These are phyloP conservation scores for Lachancea lanzarotensis DNA, from an alignment of 805 yeast genomes.

Conservation along the genomic window DNA sequence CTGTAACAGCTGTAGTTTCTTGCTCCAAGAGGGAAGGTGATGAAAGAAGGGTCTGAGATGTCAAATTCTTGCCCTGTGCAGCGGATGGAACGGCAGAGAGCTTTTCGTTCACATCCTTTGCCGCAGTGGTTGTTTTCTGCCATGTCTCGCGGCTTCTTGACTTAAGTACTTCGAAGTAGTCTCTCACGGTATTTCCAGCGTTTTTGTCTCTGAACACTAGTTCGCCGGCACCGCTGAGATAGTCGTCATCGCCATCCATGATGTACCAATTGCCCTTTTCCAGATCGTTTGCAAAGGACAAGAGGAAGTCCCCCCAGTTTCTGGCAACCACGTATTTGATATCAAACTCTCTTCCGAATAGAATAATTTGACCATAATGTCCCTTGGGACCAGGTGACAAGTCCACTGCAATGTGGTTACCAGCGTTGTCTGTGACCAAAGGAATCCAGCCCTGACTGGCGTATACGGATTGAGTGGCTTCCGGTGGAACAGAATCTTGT, in stretches of 20 bases:
- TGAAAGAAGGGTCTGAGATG: not conserved
- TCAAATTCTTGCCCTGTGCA: not conserved
- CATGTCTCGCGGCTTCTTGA: conserved; percentile 11
- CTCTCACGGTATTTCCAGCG: conserved; percentile 41
- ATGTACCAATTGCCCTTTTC: conserved; percentile 77
- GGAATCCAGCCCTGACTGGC: conserved; percentile 95
- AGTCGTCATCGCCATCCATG: conserved; percentile 58
- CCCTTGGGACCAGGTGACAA: conserved; percentile 76
- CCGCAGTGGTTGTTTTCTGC: conserved; percentile 1
- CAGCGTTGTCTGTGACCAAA: conserved; percentile 76
- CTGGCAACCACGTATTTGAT: conserved; percentile 79
- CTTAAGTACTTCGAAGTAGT: conserved; percentile 33
- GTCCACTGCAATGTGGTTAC: conserved; percentile 89
- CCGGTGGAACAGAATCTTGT: conserved; percentile 73
- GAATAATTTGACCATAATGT: conserved; percentile 81
- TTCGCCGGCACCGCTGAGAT: conserved; percentile 67
- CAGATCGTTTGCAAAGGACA: conserved; percentile 77
- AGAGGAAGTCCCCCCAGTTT: conserved; percentile 83
- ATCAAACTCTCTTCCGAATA: conserved; percentile 93
- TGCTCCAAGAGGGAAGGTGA: not conserved
- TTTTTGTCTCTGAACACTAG: conserved; percentile 60
- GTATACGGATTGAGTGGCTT: conserved; percentile 63
- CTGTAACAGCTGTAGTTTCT: conserved; percentile 1
- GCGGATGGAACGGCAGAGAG: not conserved
- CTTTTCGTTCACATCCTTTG: not conserved